Percentiles rank a stretch among this genome's conserved stretches.
These are phyloP conservation scores for Mortierella sp. DNA, from an alignment of 371 early-diverging fungal species.

Conservation along the genomic window DNA sequence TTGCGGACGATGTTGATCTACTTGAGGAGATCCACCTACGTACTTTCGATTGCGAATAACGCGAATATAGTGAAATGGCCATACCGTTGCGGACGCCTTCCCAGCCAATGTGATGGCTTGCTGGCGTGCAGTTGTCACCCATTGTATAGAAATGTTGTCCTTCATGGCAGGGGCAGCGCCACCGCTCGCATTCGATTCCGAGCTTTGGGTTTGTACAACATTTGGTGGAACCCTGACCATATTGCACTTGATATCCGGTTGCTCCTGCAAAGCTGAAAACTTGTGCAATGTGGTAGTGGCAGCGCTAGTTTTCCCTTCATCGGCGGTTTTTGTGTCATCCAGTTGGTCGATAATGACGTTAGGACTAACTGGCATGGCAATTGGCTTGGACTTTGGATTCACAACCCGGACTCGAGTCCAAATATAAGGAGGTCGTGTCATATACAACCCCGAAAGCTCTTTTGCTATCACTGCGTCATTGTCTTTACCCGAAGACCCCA, in stretches of 20 bases:
- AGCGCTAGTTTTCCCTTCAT: background rate
- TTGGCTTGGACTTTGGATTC: background rate
- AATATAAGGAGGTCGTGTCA: constrained; percentile 33
- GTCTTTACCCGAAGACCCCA: constrained; percentile 8
- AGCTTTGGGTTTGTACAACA: background rate
- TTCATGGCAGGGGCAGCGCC: background rate
- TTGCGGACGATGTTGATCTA: background rate
- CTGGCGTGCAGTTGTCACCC: background rate
- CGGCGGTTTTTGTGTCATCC: background rate
- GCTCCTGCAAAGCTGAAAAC: constrained; percentile 17
- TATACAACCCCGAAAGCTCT: constrained; percentile 23
- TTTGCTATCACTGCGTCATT: constrained; percentile 19
- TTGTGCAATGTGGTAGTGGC: background rate
- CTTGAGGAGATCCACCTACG: background rate
- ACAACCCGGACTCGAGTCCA: constrained; percentile 38
- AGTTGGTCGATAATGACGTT: constrained; percentile 19
- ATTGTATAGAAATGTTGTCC: background rate
- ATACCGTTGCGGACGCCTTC: background rate
- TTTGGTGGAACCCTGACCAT: constrained; percentile 13
- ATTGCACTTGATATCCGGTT: constrained; percentile 34
- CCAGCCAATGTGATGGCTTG: background rate
- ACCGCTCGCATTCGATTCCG: background rate
- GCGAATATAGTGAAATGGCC: constrained; percentile 7
- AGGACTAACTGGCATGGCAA: constrained; percentile 22
- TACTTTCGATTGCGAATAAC: background rate